Evolutionary conservation across 768 basidiomycete species (phyloP).

Genomic region (Coprinellus aureogranulatus): DNA sequence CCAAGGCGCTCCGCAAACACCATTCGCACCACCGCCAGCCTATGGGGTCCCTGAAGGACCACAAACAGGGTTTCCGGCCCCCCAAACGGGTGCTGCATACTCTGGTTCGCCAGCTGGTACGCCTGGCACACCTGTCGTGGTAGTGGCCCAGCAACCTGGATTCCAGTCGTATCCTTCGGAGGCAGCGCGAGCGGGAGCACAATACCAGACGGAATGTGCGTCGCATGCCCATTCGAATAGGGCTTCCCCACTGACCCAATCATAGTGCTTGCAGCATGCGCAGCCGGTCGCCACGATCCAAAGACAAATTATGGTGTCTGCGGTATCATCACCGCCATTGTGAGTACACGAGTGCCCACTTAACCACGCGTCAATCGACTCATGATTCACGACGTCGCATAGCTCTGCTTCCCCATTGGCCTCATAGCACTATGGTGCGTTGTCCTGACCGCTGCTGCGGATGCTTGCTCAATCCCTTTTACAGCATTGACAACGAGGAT

Average conservation of each 20-base stretch:
- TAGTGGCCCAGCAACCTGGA: too few species aligned
- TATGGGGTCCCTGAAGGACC: not conserved
- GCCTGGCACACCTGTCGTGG: too few species aligned
- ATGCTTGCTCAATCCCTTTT: not conserved
- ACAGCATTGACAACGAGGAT: not conserved
- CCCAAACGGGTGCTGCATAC: not conserved
- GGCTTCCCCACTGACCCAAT: not conserved
- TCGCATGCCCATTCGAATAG: not conserved
- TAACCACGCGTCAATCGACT: not conserved
- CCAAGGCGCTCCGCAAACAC: not conserved
- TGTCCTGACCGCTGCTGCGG: too few species aligned
- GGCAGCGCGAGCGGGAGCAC: not conserved
- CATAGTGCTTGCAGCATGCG: constrained; percentile 18
- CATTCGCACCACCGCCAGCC: not conserved
- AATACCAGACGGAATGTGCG: not conserved
- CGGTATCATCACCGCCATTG: constrained; percentile 28
- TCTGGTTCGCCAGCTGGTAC: too few species aligned
- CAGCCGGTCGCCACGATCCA: constrained; percentile 22
- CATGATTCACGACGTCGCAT: not conserved
- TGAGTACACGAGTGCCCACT: constrained; percentile 10
- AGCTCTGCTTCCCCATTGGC: constrained; percentile 25
- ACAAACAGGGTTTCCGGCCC: not conserved
- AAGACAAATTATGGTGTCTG: constrained; percentile 24
- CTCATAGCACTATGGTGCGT: constrained; percentile 26
- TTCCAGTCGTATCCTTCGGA: not conserved